phyloP scores from a whole-genome alignment of 1,284 basidiomycete species.

The Ceratobasidium sp. region DNA sequence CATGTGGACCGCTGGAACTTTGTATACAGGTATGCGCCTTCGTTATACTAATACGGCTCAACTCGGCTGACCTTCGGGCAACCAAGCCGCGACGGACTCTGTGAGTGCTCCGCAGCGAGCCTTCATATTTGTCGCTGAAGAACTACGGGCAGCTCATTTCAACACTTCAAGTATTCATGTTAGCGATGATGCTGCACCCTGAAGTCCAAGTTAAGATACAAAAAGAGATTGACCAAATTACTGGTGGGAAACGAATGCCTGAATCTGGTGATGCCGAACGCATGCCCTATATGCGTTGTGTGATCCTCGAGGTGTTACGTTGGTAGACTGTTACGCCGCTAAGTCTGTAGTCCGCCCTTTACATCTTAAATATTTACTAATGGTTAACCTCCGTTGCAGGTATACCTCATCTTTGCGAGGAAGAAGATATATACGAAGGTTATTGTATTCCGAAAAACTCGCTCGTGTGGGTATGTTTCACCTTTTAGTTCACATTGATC shows the following conservation, averaged over 20 bases:
- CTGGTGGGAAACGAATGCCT: slow-evolving; percentile 11
- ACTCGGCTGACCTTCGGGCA: neutral
- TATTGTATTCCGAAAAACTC: slow-evolving; percentile 27
- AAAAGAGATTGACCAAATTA: slow-evolving; percentile 17
- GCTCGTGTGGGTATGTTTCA: slow-evolving; percentile 1
- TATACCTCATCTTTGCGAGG: slow-evolving; percentile 22
- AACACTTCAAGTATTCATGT: slow-evolving; percentile 28
- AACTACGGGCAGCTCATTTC: neutral
- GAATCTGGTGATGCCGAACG: neutral
- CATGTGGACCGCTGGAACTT: slow-evolving; percentile 26
- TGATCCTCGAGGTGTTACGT: slow-evolving; percentile 22
- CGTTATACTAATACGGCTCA: neutral
- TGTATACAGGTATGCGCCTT: slow-evolving; percentile 18
- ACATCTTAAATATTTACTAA: neutral
- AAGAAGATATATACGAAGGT: slow-evolving; percentile 20
- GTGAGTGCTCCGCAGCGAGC: neutral
- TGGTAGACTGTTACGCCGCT: slow-evolving; percentile 29
- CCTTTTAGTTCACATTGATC: neutral
- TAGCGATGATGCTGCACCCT: slow-evolving; percentile 21
- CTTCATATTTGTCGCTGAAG: neutral
- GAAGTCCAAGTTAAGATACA: slow-evolving; percentile 16
- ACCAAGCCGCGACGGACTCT: slow-evolving; percentile 19
- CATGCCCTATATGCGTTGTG: slow-evolving; percentile 33
- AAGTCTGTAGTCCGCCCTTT: neutral
- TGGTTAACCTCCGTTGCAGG: neutral